These are phyloP conservation scores for Xylaria acuta DNA, from an alignment of 495 filamentous ascomycete species.

Conservation along the genomic window DNA sequence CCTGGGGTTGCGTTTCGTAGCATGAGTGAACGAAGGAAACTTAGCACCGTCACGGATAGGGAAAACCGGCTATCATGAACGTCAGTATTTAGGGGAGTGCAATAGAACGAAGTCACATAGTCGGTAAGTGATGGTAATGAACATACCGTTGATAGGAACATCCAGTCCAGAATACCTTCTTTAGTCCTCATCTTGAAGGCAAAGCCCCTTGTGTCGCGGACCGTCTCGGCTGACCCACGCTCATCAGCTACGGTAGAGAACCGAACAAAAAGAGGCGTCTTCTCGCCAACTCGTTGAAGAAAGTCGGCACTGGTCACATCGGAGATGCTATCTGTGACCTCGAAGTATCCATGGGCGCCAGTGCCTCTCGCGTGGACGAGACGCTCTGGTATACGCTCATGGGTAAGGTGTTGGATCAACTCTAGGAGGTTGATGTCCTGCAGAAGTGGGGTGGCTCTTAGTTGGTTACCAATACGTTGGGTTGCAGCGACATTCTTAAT, in stretches of 20 bases:
- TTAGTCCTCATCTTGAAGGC: slow-evolving; percentile 65
- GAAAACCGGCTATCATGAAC: slow-evolving; percentile 37
- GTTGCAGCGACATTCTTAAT: slow-evolving; percentile 8
- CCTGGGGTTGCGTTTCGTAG: slow-evolving; percentile 70
- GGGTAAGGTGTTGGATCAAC: slow-evolving; percentile 71
- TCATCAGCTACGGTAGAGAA: slow-evolving; percentile 71
- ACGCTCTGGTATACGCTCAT: slow-evolving; percentile 62
- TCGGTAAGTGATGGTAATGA: neutral
- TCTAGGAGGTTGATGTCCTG: slow-evolving; percentile 56
- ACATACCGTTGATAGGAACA: slow-evolving; percentile 42
- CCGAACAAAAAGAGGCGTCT: slow-evolving; percentile 50
- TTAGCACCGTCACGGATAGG: slow-evolving; percentile 62
- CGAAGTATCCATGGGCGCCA: slow-evolving; percentile 67
- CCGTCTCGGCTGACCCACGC: slow-evolving; percentile 68
- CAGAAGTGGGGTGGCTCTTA: slow-evolving; percentile 21
- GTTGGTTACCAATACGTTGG: slow-evolving; percentile 29
- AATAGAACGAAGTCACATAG: no score
- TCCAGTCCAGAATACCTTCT: slow-evolving; percentile 45
- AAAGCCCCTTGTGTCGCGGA: slow-evolving; percentile 71
- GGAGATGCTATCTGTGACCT: slow-evolving; percentile 62
- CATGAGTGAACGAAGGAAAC: slow-evolving; percentile 67
- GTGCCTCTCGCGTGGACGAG: slow-evolving; percentile 69
- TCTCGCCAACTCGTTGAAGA: slow-evolving; percentile 24
- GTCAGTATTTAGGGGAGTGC: neutral
- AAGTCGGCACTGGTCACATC: slow-evolving; percentile 50